phyloP scores from a whole-genome alignment of 192 early-diverging fungal genomes.

The Backusella tuberculispora region DNA sequence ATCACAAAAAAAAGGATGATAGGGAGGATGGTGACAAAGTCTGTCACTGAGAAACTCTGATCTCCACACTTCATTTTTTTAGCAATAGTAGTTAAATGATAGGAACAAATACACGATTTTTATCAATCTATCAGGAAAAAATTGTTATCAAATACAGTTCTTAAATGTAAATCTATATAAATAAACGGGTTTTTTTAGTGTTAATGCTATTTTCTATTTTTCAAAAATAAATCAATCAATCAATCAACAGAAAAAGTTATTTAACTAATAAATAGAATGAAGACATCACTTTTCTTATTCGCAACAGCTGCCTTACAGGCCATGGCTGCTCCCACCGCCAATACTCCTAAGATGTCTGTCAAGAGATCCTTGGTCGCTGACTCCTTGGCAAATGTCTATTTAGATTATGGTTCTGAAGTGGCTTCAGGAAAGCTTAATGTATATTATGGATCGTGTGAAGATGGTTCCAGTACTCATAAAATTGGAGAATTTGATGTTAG shows the following conservation, averaged over 20 bases:
- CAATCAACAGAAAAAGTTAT: not conserved
- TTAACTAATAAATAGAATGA: constrained; percentile 1
- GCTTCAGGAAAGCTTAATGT: not conserved
- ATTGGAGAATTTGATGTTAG: not conserved
- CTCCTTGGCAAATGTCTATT: constrained; percentile 3
- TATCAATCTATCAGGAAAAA: constrained; percentile 1
- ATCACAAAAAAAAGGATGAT: not conserved
- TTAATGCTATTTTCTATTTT: not conserved
- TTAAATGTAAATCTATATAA: not conserved
- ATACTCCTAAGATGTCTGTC: not conserved
- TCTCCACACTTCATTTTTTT: not conserved
- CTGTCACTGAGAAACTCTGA: not conserved
- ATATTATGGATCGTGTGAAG: not conserved
- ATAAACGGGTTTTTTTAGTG: not conserved
- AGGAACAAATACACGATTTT: not conserved
- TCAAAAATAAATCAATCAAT: not conserved
- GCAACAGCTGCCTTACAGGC: constrained; percentile 23
- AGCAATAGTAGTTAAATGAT: not conserved
- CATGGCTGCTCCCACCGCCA: not conserved
- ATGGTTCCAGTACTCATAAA: not conserved
- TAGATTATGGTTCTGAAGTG: constrained; percentile 6
- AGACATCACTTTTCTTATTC: constrained; percentile 20
- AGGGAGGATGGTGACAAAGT: not conserved
- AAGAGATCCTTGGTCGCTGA: not conserved
- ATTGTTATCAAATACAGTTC: not conserved